These are phyloP conservation scores for Podaxis sp. DNA, from an alignment of 768 basidiomycete genomes.

Conservation along the genomic window DNA sequence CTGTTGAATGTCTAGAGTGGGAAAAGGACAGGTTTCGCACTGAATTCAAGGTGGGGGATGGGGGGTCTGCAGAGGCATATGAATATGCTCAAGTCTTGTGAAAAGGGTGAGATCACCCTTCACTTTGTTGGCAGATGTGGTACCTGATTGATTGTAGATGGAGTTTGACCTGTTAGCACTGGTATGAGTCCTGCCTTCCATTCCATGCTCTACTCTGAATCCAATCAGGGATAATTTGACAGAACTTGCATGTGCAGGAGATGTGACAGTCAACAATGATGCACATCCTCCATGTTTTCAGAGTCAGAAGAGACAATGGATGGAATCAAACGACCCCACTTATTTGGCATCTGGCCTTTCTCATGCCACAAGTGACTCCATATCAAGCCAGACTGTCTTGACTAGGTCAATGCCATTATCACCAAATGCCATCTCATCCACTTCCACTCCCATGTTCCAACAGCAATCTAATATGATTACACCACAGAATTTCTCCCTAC, in stretches of 20 bases:
- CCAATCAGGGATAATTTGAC: conserved; percentile 33
- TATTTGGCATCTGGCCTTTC: not conserved
- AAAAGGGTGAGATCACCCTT: conserved; percentile 23
- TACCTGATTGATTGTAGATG: conserved; percentile 29
- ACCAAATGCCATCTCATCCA: not conserved
- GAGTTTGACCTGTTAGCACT: conserved; percentile 39
- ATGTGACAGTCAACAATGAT: conserved; percentile 26
- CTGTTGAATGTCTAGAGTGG: conserved; percentile 69
- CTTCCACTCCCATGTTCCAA: conserved; percentile 15
- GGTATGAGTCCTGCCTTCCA: conserved; percentile 24
- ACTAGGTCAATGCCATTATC: not conserved
- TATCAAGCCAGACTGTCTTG: not conserved
- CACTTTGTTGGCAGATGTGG: not conserved
- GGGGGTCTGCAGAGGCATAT: conserved; percentile 61
- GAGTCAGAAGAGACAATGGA: conserved; percentile 20
- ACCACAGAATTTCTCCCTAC: conserved; percentile 37
- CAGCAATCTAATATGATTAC: conserved; percentile 16
- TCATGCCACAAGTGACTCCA: not conserved
- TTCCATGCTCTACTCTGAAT: not conserved
- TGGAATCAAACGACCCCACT: conserved; percentile 13
- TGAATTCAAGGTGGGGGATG: conserved; percentile 52
- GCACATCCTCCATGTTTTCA: not conserved
- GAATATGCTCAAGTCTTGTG: conserved; percentile 45
- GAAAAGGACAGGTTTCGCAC: conserved; percentile 43
- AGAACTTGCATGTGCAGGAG: conserved; percentile 37